Evolutionary conservation across 768 basidiomycete species (phyloP).

Genomic region (Mycena indigotica): DNA sequence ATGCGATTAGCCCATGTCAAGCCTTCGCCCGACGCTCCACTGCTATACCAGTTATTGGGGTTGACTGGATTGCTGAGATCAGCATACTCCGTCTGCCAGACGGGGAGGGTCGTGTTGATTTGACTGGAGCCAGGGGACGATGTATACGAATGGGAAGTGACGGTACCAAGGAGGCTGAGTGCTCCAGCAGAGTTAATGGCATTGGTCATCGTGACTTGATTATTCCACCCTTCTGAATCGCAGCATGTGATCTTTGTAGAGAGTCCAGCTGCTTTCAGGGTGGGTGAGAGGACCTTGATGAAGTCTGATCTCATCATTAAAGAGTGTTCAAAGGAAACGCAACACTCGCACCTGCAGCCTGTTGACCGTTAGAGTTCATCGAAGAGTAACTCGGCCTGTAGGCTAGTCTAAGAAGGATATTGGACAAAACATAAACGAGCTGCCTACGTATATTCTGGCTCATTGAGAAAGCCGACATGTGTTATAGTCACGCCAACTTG

Average conservation of each 20-base stretch:
- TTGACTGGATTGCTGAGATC: slow-evolving; percentile 8
- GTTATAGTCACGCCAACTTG: slow-evolving; percentile 4
- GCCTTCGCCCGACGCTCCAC: slow-evolving; percentile 14
- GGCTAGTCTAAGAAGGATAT: background rate
- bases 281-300: slow-evolving; percentile 15
- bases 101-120: slow-evolving; percentile 3
- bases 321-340: background rate
- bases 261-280: slow-evolving; percentile 4
- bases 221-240: slow-evolving; percentile 15
- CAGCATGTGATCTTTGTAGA: slow-evolving; percentile 12
- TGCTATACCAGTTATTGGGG: slow-evolving; percentile 13
- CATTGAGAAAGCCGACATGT: slow-evolving; percentile 17
- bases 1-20: slow-evolving; percentile 13
- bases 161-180: slow-evolving; percentile 3
- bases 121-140: background rate
- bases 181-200: slow-evolving; percentile 12
- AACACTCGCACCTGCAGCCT: slow-evolving; percentile 8
- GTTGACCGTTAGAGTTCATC: slow-evolving; percentile 14
- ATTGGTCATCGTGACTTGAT: slow-evolving; percentile 14
- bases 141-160: slow-evolving; percentile 16
- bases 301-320: slow-evolving; percentile 1
- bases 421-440: background rate
- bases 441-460: slow-evolving; percentile 14
- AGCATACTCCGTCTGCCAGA: slow-evolving; percentile 17
- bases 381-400: slow-evolving; percentile 13